Percentiles rank a stretch among this genome's conserved stretches.
Evolutionary conservation across 345 rosid genomes (phyloP).

Genomic region (Camelina hispida): DNA sequence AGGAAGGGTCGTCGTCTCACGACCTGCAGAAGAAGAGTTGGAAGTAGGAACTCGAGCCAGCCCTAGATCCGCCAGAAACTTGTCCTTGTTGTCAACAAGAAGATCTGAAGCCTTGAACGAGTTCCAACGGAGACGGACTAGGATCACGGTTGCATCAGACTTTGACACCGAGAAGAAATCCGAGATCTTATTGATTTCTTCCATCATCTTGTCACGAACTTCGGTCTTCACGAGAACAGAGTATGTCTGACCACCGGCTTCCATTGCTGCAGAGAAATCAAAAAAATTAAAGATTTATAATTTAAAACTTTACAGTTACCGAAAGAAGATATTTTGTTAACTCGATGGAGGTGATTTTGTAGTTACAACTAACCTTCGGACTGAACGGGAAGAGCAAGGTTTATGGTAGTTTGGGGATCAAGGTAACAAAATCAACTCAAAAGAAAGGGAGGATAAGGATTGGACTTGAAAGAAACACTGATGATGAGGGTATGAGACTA

Average conservation of each 20-base stretch:
- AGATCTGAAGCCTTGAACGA: constrained; percentile 15
- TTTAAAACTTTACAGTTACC: not conserved
- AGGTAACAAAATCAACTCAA: not conserved
- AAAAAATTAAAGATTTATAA: not conserved
- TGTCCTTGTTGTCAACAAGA: constrained; percentile 29
- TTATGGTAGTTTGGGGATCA: constrained; percentile 5
- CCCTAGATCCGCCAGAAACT: constrained; percentile 15
- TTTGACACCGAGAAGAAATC: constrained; percentile 23
- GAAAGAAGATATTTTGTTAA: not conserved
- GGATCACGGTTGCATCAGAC: constrained; percentile 17
- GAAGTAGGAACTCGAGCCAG: constrained; percentile 1
- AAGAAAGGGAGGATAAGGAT: not conserved
- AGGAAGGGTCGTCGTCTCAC: not conserved
- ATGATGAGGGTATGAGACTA: not conserved
- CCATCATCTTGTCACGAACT: constrained; percentile 10
- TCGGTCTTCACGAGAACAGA: constrained; percentile 5
- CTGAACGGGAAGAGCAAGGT: not conserved
- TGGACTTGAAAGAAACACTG: not conserved
- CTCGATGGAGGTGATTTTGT: not conserved
- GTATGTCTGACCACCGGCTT: constrained; percentile 6
- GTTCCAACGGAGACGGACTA: constrained; percentile 32
- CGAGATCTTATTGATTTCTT: constrained; percentile 2
- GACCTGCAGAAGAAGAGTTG: not conserved
- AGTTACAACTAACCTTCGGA: not conserved
- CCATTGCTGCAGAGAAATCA: constrained; percentile 7